These are phyloP conservation scores for Hypoxylon cercidicola DNA, from an alignment of 495 filamentous ascomycete species.

Conservation along the genomic window DNA sequence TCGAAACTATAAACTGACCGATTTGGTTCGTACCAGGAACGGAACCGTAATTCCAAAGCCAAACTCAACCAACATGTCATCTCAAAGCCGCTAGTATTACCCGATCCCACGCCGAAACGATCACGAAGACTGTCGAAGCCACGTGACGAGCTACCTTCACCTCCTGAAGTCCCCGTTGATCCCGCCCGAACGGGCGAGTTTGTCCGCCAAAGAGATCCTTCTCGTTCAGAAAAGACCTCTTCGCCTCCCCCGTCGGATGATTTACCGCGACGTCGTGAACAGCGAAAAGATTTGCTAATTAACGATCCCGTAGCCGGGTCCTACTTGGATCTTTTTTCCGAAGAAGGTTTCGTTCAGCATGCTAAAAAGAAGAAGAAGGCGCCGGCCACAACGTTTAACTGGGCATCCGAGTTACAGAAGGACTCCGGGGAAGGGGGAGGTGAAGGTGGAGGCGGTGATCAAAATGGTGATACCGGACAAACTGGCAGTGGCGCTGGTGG, in stretches of 20 bases:
- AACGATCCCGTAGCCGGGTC: slow-evolving; percentile 46
- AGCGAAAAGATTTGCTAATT: slow-evolving; percentile 38
- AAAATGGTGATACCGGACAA: slow-evolving; percentile 46
- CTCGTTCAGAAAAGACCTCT: slow-evolving; percentile 22
- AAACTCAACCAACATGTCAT: slow-evolving; percentile 1
- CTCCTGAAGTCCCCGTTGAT: slow-evolving; percentile 18
- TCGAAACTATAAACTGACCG: slow-evolving; percentile 43
- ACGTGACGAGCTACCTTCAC: slow-evolving; percentile 14
- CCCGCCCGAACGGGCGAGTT: slow-evolving; percentile 27
- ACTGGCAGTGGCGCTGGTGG: slow-evolving; percentile 41
- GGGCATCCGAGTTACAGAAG: slow-evolving; percentile 54
- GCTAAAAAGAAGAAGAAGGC: slow-evolving; percentile 54
- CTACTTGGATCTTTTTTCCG: slow-evolving; percentile 56
- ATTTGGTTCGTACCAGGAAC: slow-evolving; percentile 41
- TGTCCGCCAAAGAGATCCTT: slow-evolving; percentile 37
- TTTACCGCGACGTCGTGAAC: slow-evolving; percentile 28
- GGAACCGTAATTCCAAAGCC: slow-evolving; percentile 21
- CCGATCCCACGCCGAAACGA: slow-evolving; percentile 42
- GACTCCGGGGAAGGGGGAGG: slow-evolving; percentile 48
- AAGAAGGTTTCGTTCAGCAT: slow-evolving; percentile 57
- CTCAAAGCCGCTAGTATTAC: slow-evolving; percentile 33
- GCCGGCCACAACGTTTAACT: slow-evolving; percentile 27
- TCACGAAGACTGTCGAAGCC: slow-evolving; percentile 36
- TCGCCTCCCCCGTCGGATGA: slow-evolving; percentile 30
- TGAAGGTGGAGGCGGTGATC: slow-evolving; percentile 43